Base-by-base conservation (phyloP, 73 alveolate species). In the Paramecium pentaurelia region DNA sequence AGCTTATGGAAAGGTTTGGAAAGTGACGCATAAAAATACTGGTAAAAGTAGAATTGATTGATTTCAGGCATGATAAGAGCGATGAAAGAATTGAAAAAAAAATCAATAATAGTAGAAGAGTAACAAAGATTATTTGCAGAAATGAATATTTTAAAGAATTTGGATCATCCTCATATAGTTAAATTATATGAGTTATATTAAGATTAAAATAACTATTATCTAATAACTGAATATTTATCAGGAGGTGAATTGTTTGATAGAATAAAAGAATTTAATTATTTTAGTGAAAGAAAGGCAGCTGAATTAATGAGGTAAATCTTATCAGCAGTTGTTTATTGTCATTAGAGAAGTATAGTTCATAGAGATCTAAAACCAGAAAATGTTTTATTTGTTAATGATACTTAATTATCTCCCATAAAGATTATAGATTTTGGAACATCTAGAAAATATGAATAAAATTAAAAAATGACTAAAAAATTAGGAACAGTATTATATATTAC, bases 301-400 rank as follows among this genome's bases (percentile, higher is more conserved):
- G 92, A 90, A 71, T 90, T 40, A 11, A 90, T 90, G 95, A 90
- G 86, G 20, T 59, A 90, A 80, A 90, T 90, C 2, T 64, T 90
- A 49, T 90, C 95, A 20, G 95, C 92, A 16, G 92, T 90, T 8
- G 95, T 83, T 49, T 90, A 90, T 91, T 90, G 95, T 40, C 95
- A 90, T 58, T 27, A 77, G 11, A 37, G 49, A 40, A 77, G 58
- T 2, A 87, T 87, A 1, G 93, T 87, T 18, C 93, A 87, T 70
- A 73, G 93, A 28, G 99, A 96, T 86, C 64, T 96, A 51, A 96
- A 95, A 89, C 98, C 98, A 42, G 99, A 96, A 92, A 96, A 96
- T 92, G 86, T 96, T 32, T 93, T 96, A 30, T 92, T 95, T 88
- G 93, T 77, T 10, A 71, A 91, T 34, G 95, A 93, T 37, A 89